Evolutionary conservation across 345 rosid species (phyloP).

Genomic region (Ceriops tagal): DNA sequence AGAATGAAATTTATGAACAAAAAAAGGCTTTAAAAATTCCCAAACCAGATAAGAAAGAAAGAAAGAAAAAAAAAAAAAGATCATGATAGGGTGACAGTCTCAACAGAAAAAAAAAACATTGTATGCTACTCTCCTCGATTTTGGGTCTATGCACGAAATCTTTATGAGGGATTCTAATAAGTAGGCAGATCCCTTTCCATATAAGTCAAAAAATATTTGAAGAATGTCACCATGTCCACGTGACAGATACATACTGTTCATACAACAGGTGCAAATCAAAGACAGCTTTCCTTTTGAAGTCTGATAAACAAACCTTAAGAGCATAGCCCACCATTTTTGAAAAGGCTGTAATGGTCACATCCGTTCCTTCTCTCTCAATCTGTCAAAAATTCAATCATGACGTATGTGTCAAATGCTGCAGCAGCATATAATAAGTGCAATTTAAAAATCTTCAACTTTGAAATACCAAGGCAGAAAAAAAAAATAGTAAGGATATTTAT

Average conservation of each 20-base stretch:
- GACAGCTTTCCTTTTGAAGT: neutral
- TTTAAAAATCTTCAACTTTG: neutral
- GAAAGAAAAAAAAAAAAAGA: too few relatives aligned
- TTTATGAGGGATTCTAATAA: too few relatives aligned
- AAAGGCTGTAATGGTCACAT: slow-evolving; percentile 77
- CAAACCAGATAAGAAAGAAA: neutral
- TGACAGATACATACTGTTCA: neutral
- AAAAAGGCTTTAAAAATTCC: neutral
- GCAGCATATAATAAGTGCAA: neutral
- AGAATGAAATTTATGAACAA: neutral
- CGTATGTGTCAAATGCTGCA: neutral
- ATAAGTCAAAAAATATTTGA: too few relatives aligned
- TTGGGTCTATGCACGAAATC: too few relatives aligned
- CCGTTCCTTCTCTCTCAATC: slow-evolving; percentile 92
- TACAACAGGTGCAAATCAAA: neutral
- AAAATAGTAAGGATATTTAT: slow-evolving; percentile 10
- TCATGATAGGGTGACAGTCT: too few relatives aligned
- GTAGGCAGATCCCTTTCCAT: too few relatives aligned
- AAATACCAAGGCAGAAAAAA: neutral
- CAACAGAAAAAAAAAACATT: too few relatives aligned
- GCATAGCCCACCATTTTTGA: slow-evolving; percentile 84
- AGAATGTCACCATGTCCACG: too few relatives aligned
- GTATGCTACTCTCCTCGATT: too few relatives aligned
- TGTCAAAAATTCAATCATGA: slow-evolving; percentile 26
- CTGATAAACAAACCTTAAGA: slow-evolving; percentile 57